A percentile compares a stretch with the other conserved stretches of the same genome.
These are phyloP conservation scores for Aspergillus cejpii DNA, from an alignment of 2,329 filamentous ascomycete genomes.

Conservation along the genomic window DNA sequence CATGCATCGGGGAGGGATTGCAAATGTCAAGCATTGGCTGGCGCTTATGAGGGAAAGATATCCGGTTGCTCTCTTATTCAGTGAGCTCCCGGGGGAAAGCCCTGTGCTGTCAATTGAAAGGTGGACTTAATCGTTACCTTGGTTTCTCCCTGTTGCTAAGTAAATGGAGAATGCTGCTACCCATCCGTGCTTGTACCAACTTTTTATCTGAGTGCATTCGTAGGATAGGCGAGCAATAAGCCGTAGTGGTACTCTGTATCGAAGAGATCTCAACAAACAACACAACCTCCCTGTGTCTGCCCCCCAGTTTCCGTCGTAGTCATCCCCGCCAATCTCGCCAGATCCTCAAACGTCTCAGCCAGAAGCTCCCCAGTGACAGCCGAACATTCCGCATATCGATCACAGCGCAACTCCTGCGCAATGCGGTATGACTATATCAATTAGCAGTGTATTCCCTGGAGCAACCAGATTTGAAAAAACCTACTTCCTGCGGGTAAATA, in stretches of 20 bases:
- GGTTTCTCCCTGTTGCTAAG: constrained; percentile 39
- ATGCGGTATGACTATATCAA: constrained; percentile 47
- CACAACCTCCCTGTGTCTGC: constrained; percentile 41
- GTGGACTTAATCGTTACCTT: constrained; percentile 85
- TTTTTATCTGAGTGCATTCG: constrained; percentile 6
- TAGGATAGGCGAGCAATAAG: neutral
- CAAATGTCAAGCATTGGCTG: constrained; percentile 52
- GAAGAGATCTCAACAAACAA: constrained; percentile 34
- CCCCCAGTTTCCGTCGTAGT: constrained; percentile 51
- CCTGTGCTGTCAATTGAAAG: constrained; percentile 76
- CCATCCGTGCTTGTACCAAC: constrained; percentile 20
- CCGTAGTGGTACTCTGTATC: too few species aligned
- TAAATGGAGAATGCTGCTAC: constrained; percentile 32
- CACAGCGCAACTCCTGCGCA: constrained; percentile 55
- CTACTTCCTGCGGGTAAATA: constrained; percentile 40
- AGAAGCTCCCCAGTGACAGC: constrained; percentile 56
- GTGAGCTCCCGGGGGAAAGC: constrained; percentile 74
- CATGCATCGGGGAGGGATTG: constrained; percentile 34
- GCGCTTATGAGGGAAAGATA: constrained; percentile 99
- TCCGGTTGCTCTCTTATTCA: constrained; percentile 48
- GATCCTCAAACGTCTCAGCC: constrained; percentile 54
- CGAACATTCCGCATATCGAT: constrained; percentile 58
- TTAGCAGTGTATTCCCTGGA: neutral
- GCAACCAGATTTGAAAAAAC: constrained; percentile 14
- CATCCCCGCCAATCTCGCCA: constrained; percentile 52